Base-by-base conservation (phyloP, 2,329 filamentous ascomycete genomes). In the Phyllosticta citriasiana region DNA sequence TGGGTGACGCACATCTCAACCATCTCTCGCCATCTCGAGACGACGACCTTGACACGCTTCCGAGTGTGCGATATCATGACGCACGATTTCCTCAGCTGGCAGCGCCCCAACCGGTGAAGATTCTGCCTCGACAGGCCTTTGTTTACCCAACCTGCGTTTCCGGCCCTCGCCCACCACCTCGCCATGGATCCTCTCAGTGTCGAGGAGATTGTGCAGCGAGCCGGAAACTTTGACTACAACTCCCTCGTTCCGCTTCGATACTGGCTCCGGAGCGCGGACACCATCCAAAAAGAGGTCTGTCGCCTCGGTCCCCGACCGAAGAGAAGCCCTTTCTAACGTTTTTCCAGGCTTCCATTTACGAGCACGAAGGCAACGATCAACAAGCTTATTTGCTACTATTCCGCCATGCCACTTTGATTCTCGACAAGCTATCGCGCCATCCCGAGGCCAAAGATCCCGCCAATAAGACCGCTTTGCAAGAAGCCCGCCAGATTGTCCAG, bases 321-420 rank as follows among this genome's bases (percentile, higher is more conserved):
- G 33, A 63, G 25, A 16, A 56, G 33, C 16, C 26, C 35, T 33
- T 35, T 27, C 25, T 54, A 56, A 65, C 67, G 51, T 60, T 35
- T 60, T 12, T 69, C 6, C 9, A 97, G 89, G 92, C 91, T 22
- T 81, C 84, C 57, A 90, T 93, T 67, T 96, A 96, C 71, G 82
- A 94, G 68, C 82, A 83, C 52, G 93, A 97, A 74, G 87, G 88
- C 68, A 92, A 97, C 74, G 85, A 91, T 65, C 85, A 91, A 67
- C 88, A 94, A 70, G 89, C 93, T 4, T 99, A 96, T 73, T 82
- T 97, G 60, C 85, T 97, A 63, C 83, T 96, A n/a, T 90, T 94
- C 71, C 86, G 94, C 67, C 91, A 96, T 75, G 91, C 91, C 9
- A 82, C 87, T 59, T 84, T 99, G n/a, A 84, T 96, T 25, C 78